A percentile compares a stretch with the other conserved stretches of the same genome.
Evolutionary conservation across 805 yeast species (phyloP).

Genomic region (Barnettozyma vustinii): DNA sequence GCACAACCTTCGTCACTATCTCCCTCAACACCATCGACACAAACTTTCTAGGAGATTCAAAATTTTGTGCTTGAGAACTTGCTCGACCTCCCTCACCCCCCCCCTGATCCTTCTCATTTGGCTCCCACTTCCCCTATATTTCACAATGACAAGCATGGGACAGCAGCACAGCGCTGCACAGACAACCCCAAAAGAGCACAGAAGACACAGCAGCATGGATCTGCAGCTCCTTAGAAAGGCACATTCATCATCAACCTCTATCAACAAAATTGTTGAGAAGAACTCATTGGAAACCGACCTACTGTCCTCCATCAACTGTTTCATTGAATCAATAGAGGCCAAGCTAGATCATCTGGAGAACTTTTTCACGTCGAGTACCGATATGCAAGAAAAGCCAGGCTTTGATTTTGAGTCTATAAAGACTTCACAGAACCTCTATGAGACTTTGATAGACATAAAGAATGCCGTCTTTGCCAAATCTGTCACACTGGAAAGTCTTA

Average conservation of each 20-base stretch:
- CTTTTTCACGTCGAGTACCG: conserved; percentile 14
- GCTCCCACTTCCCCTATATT: neutral
- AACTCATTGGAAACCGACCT: conserved; percentile 21
- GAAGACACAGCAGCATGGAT: conserved; percentile 19
- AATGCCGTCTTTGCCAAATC: conserved; percentile 21
- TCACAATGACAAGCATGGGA: neutral
- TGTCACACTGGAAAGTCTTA: conserved; percentile 20
- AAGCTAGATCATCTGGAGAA: conserved; percentile 22
- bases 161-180: neutral
- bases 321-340: conserved; percentile 22
- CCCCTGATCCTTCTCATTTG: neutral
- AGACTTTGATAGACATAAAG: conserved; percentile 23
- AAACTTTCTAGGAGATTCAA: too few species aligned
- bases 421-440: conserved; percentile 22
- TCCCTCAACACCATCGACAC: too few species aligned
- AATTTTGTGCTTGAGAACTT: neutral
- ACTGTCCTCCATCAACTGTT: conserved; percentile 19
- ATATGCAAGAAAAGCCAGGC: neutral
- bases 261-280: conserved; percentile 21
- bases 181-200: conserved; percentile 4
- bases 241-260: conserved; percentile 22
- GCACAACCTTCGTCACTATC: neutral
- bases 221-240: conserved; percentile 19
- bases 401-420: conserved; percentile 18
- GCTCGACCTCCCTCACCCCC: neutral